phyloP scores from a whole-genome alignment of 2,329 filamentous ascomycete species.

The Fusarium transvaalense region DNA sequence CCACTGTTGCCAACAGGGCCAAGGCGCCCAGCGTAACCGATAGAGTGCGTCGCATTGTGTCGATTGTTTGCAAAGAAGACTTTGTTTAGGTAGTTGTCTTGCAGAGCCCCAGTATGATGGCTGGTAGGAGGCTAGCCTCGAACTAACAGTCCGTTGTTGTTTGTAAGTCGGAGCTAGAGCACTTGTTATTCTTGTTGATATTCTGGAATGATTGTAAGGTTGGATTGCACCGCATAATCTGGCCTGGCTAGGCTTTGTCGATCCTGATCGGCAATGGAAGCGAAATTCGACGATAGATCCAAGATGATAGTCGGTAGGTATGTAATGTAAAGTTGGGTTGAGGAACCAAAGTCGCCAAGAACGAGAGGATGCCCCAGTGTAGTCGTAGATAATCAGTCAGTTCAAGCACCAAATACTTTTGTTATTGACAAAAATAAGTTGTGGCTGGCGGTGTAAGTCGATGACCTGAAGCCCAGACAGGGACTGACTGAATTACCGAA shows the following conservation, averaged over 20 bases:
- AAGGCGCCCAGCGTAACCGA: constrained; percentile 39
- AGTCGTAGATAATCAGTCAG: constrained; percentile 1
- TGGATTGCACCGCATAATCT: constrained; percentile 28
- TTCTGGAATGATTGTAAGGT: constrained; percentile 10
- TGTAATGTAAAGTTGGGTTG: not conserved
- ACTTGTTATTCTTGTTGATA: constrained; percentile 3
- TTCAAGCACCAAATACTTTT: not conserved
- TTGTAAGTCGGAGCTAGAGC: constrained; percentile 6
- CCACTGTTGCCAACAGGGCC: constrained; percentile 42
- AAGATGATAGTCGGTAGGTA: not conserved
- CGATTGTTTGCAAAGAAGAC: constrained; percentile 13
- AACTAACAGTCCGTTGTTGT: constrained; percentile 19
- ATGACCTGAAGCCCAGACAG: constrained; percentile 17
- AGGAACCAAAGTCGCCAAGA: not conserved
- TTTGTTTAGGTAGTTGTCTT: constrained; percentile 11
- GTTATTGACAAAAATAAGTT: constrained; percentile 3
- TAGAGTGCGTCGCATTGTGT: constrained; percentile 39
- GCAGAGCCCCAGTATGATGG: constrained; percentile 22
- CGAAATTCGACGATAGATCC: constrained; percentile 13
- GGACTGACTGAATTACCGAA: constrained; percentile 16
- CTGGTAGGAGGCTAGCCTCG: constrained; percentile 35
- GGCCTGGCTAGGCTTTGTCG: constrained; percentile 23
- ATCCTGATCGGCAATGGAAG: constrained; percentile 11
- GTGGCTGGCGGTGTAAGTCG: constrained; percentile 24
- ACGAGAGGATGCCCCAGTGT: not conserved